A percentile compares a stretch with the other conserved stretches of the same genome.
Conservation (phyloP, 2,329 filamentous ascomycete genomes). For the Aspergillus tanneri region DNA sequence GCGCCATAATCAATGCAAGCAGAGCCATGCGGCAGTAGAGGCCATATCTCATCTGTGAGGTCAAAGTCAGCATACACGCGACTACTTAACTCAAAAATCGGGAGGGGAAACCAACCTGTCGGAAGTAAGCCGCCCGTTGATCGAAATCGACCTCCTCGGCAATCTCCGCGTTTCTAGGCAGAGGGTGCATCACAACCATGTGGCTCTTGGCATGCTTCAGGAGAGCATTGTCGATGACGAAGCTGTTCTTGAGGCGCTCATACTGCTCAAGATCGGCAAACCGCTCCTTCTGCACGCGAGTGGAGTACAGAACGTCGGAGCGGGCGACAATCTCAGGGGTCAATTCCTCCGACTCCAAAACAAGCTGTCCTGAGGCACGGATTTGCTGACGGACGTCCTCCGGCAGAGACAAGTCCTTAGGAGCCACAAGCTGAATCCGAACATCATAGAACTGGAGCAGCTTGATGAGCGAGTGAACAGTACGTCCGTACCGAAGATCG, state of each 20-base stretch:
- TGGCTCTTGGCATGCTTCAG: constrained; percentile 87
- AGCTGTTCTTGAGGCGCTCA: constrained; percentile 81
- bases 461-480: constrained; percentile 92
- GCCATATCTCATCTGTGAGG: constrained; percentile 84
- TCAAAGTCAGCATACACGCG: constrained; percentile 43
- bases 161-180: constrained; percentile 91
- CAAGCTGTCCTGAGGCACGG: constrained; percentile 70
- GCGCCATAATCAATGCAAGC: constrained; percentile 84
- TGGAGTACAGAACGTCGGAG: constrained; percentile 95
- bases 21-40: constrained; percentile 98
- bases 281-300: constrained; percentile 91
- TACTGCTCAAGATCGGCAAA: constrained; percentile 81
- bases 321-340: constrained; percentile 82
- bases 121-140: constrained; percentile 93
- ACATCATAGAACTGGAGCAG: constrained; percentile 95
- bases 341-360: constrained; percentile 71
- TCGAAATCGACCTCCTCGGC: constrained; percentile 97
- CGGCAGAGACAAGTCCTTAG: constrained; percentile 74
- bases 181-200: constrained; percentile 93
- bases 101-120: constrained; percentile 74
- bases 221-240: constrained; percentile 85
- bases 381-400: constrained; percentile 71
- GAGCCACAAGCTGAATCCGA: constrained; percentile 85
- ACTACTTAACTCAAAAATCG: constrained; percentile 1
- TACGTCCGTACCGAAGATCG: constrained; percentile 87